Base-by-base conservation (phyloP, 495 filamentous ascomycete genomes). In the Aspergillus homomorphus region DNA sequence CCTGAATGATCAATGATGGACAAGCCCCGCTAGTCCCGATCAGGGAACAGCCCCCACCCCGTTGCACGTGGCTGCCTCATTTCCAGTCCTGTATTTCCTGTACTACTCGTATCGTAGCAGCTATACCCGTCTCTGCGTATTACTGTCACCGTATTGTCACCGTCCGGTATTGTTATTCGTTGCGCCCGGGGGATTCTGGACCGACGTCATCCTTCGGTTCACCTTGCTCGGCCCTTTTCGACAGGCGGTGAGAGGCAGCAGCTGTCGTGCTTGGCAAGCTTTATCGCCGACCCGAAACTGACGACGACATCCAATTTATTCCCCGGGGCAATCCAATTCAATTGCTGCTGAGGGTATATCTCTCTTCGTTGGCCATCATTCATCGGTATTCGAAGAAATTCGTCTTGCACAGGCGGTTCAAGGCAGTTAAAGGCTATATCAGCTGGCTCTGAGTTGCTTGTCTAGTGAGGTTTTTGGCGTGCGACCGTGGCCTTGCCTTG, bases 61-160 rank as follows among this genome's bases (percentile, higher is more conserved):
- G 2, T 2, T 23, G 58, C 58, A 64, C 62, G 62, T 64, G 62
- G 62, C 62, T 56, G 48, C 28, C 56, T 57, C 49, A 57, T 42
- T 50, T n/a, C n/a, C 33, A 14, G 8, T 14, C 15, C 33, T 5
- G 33, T 38, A 38, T 10, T 38, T 38, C 10, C 33, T 2, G 33
- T 38, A 38, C 33, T 38, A n/a, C n/a, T n/a, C n/a, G n/a, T n/a
- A n/a, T n/a, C n/a, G n/a, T n/a, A n/a, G n/a, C n/a, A n/a, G n/a
- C n/a, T n/a, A n/a, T n/a, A n/a, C n/a, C n/a, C n/a, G n/a, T n/a
- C n/a, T n/a, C n/a, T n/a, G n/a, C n/a, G n/a, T n/a, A n/a, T n/a
- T n/a, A n/a, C n/a, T 38, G 4, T 30, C 10, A 38, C 33, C 33
- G 33, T 38, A 38, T 38, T 38, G 33, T 38, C 10, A 38, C 33